Percentiles rank a stretch among this genome's conserved stretches.
Conservation (phyloP, 1,284 basidiomycete genomes). For the Malassezia restricta region DNA sequence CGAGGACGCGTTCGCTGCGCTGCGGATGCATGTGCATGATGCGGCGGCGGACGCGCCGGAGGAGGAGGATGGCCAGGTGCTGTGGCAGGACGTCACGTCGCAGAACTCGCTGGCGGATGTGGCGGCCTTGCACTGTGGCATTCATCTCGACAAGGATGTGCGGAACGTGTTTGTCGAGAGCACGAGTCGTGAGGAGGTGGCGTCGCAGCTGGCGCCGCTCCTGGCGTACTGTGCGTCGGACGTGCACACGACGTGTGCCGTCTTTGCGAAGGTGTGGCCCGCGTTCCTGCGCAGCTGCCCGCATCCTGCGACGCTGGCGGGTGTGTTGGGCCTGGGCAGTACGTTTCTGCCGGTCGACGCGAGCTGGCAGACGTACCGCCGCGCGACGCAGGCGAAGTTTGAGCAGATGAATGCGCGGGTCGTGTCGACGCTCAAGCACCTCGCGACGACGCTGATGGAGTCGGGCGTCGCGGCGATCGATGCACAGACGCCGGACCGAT, state of each 20-base stretch:
- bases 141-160: constrained; percentile 65
- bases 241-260: constrained; percentile 69
- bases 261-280: constrained; percentile 70
- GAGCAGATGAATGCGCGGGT: constrained; percentile 64
- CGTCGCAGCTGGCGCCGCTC: constrained; percentile 60
- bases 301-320: constrained; percentile 83
- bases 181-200: constrained; percentile 57
- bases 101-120: constrained; percentile 86
- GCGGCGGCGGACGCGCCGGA: constrained; percentile 2
- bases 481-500: constrained; percentile 17
- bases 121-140: constrained; percentile 74
- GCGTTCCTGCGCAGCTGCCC: constrained; percentile 73
- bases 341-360: constrained; percentile 82
- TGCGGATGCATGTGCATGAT: constrained; percentile 7
- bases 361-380: constrained; percentile 71
- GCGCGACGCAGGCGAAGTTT: constrained; percentile 66
- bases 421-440: constrained; percentile 55
- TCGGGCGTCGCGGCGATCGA: constrained; percentile 20
- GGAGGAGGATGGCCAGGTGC: constrained; percentile 6
- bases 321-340: constrained; percentile 80
- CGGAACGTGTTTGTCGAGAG: constrained; percentile 61
- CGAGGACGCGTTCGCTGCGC: constrained; percentile 39
- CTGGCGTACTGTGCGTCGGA: constrained; percentile 80
- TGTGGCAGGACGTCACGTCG: constrained; percentile 85
- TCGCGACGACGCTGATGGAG: constrained; percentile 55